A percentile compares a stretch with the other conserved stretches of the same genome.
Evolutionary conservation across 768 basidiomycete species (phyloP).

Genomic region (Tylopilus sp.): DNA sequence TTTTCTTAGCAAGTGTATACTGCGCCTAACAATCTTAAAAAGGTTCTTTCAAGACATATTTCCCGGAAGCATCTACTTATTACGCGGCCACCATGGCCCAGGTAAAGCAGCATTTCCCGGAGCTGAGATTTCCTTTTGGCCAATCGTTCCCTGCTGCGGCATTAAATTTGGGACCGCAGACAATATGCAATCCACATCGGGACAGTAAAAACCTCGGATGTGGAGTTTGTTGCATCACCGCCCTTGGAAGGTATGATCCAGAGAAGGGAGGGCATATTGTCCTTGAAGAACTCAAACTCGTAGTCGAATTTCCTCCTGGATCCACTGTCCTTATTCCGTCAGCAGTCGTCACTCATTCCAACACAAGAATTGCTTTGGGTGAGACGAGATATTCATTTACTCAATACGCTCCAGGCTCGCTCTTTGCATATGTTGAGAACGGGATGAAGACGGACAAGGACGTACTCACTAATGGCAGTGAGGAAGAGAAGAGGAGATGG

Average conservation of each 20-base stretch:
- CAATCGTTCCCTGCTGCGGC: neutral
- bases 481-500: too few relatives aligned
- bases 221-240: neutral
- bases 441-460: neutral
- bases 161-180: neutral
- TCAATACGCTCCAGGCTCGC: neutral
- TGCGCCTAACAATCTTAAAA: too few relatives aligned
- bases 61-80: neutral
- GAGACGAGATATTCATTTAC: conserved; percentile 5
- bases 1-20: neutral
- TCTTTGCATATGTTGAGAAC: conserved; percentile 8
- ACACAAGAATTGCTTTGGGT: neutral
- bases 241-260: neutral
- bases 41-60: neutral
- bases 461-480: too few relatives aligned
- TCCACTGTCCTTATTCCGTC: neutral
- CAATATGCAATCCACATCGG: neutral
- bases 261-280: neutral
- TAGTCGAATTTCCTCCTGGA: neutral
- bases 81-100: neutral
- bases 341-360: neutral
- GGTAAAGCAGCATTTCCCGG: neutral
- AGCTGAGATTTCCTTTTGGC: neutral
- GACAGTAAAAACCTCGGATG: neutral
- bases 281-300: neutral